Evolutionary conservation across 2,329 filamentous ascomycete species (phyloP).

Genomic region (Colletotrichum incanum): DNA sequence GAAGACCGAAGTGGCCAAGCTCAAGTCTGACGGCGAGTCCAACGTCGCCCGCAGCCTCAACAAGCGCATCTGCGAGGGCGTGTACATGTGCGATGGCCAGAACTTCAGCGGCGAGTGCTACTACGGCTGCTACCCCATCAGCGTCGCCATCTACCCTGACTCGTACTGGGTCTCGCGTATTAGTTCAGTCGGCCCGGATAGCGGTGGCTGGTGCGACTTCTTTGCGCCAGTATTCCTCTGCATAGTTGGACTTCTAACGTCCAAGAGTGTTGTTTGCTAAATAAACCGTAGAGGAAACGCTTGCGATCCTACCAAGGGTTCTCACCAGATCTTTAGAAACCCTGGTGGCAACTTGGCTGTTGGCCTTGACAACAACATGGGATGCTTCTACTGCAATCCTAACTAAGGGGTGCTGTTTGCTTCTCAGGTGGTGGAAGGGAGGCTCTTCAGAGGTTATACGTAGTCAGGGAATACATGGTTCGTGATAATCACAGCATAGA

Average conservation of each 20-base stretch:
- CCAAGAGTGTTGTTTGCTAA: not conserved
- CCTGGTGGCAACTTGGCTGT: slow-evolving; percentile 1
- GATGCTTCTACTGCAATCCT: slow-evolving; percentile 17
- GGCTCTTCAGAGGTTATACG: not conserved
- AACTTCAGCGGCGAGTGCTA: slow-evolving; percentile 19
- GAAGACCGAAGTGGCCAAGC: too few relatives aligned
- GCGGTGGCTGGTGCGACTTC: not conserved
- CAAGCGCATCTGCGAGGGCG: slow-evolving; percentile 21
- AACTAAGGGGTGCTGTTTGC: not conserved
- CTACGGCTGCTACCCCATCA: slow-evolving; percentile 18
- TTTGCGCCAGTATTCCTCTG: not conserved
- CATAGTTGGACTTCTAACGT: not conserved
- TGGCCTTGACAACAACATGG: slow-evolving; percentile 20
- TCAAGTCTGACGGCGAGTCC: not conserved
- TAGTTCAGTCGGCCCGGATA: not conserved
- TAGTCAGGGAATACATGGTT: too few relatives aligned
- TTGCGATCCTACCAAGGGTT: not conserved
- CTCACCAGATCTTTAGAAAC: slow-evolving; percentile 10
- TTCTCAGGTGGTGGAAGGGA: not conserved
- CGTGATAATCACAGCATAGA: too few relatives aligned
- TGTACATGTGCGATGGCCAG: slow-evolving; percentile 20
- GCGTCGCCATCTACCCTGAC: slow-evolving; percentile 14
- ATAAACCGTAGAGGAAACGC: not conserved
- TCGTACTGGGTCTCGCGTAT: slow-evolving; percentile 24
- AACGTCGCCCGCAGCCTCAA: slow-evolving; percentile 13